Evolutionary conservation across 768 basidiomycete species (phyloP).

Genomic region (Hirschioporus abietinus): DNA sequence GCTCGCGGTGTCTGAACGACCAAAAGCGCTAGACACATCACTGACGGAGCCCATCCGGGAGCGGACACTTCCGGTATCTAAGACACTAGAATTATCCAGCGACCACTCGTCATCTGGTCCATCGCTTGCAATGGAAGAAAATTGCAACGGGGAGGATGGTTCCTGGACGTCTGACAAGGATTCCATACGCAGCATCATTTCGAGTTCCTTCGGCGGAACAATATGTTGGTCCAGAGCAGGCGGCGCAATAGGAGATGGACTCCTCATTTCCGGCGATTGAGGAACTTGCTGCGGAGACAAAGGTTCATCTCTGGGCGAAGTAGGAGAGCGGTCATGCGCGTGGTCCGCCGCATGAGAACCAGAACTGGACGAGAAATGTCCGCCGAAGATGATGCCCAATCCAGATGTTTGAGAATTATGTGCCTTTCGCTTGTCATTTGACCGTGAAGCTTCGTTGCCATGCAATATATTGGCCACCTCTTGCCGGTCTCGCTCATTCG

Average conservation of each 20-base stretch:
- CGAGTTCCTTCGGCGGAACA: not conserved
- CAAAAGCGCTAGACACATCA: not conserved
- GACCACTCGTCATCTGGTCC: constrained; percentile 1
- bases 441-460: not conserved
- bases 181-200: constrained; percentile 2
- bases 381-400: not conserved
- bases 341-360: not conserved
- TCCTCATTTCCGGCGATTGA: not conserved
- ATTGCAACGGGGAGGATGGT: not conserved
- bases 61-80: not conserved
- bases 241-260: not conserved
- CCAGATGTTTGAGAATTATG: not conserved
- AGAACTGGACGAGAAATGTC: not conserved
- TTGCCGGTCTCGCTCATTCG: not conserved
- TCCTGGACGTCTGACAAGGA: not conserved
- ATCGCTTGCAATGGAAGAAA: not conserved
- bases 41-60: not conserved
- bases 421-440: not conserved
- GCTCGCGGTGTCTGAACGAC: not conserved
- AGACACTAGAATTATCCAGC: not conserved
- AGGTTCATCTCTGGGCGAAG: not conserved
- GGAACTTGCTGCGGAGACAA: constrained; percentile 1
- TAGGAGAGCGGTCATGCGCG: not conserved
- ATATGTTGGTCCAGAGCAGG: not conserved
- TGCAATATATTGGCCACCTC: not conserved